phyloP scores from a whole-genome alignment of 164 flowering plant genomes.

The Vitis labrusca region DNA sequence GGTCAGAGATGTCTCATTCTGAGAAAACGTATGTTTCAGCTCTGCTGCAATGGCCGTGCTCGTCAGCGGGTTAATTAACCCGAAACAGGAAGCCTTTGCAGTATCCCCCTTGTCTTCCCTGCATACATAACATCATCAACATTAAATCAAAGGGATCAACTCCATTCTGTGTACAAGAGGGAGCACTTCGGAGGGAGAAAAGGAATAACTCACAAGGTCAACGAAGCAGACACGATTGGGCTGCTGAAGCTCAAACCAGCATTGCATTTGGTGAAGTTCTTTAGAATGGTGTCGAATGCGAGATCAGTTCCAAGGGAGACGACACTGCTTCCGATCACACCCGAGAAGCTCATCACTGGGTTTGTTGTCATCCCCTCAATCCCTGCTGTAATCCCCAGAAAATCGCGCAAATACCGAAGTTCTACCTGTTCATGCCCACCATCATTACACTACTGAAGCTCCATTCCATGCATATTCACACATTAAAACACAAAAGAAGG shows the following conservation, averaged over 20 bases:
- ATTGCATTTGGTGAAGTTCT: conserved; percentile 29
- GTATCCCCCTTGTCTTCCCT: conserved; percentile 40
- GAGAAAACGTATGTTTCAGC: conserved; percentile 31
- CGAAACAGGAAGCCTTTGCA: conserved; percentile 28
- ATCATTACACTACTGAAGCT: too few relatives aligned
- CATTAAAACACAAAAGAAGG: background rate
- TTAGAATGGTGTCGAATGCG: conserved; percentile 28
- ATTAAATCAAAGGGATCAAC: background rate
- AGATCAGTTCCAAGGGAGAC: conserved; percentile 37
- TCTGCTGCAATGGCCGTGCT: conserved; percentile 45
- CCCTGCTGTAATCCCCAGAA: conserved; percentile 34
- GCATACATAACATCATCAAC: conserved; percentile 1
- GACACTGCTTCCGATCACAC: conserved; percentile 29
- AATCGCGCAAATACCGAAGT: conserved; percentile 37
- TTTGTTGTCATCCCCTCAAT: conserved; percentile 29
- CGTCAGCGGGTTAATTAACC: conserved; percentile 24
- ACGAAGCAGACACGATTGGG: conserved; percentile 27
- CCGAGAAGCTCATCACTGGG: conserved; percentile 37
- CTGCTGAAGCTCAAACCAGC: conserved; percentile 36
- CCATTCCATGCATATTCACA: background rate
- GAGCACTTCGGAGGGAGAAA: background rate
- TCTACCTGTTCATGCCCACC: conserved; percentile 28
- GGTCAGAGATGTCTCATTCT: conserved; percentile 11
- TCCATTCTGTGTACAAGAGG: background rate
- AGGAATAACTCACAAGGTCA: conserved; percentile 30